A percentile compares a stretch with the other conserved stretches of the same genome.
These are phyloP conservation scores for Xylariaceae sp. DNA, from an alignment of 2,329 filamentous ascomycete genomes.

Conservation along the genomic window DNA sequence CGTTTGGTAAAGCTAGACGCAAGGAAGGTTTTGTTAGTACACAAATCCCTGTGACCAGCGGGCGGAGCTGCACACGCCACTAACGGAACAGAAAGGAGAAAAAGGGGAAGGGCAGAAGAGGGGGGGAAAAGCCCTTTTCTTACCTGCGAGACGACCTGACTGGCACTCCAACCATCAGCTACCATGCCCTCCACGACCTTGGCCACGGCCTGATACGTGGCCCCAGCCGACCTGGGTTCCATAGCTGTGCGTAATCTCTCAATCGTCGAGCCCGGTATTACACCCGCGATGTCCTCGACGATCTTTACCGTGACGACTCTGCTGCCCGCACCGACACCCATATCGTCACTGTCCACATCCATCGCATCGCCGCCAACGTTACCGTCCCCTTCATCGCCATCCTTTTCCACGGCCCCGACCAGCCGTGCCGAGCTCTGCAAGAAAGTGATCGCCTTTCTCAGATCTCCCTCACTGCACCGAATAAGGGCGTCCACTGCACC, in stretches of 20 bases:
- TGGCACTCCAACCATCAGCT: slow-evolving; percentile 94
- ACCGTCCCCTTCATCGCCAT: slow-evolving; percentile 40
- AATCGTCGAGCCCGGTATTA: slow-evolving; percentile 75
- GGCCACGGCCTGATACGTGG: slow-evolving; percentile 68
- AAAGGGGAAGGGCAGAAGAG: too few relatives aligned
- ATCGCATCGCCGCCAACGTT: too few relatives aligned
- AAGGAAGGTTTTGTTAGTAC: too few relatives aligned
- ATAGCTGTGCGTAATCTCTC: slow-evolving; percentile 67
- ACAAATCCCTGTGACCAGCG: too few relatives aligned
- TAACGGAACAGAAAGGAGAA: too few relatives aligned
- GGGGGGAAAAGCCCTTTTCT: too few relatives aligned
- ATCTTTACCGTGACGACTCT: slow-evolving; percentile 63
- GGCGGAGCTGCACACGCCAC: too few relatives aligned
- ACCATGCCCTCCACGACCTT: slow-evolving; percentile 84
- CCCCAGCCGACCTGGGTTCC: slow-evolving; percentile 59
- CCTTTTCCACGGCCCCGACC: slow-evolving; percentile 59
- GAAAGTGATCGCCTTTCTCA: slow-evolving; percentile 94
- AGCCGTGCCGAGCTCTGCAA: slow-evolving; percentile 89
- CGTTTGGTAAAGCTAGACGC: slow-evolving; percentile 73
- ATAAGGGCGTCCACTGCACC: slow-evolving; percentile 82
- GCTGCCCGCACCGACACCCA: slow-evolving; percentile 14
- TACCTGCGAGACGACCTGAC: slow-evolving; percentile 78
- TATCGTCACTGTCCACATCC: slow-evolving; percentile 60
- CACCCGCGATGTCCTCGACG: slow-evolving; percentile 92
- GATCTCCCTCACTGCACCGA: slow-evolving; percentile 82